Base-by-base conservation (phyloP, 2,329 filamentous ascomycete genomes). In the Aspergillus flavus region DNA sequence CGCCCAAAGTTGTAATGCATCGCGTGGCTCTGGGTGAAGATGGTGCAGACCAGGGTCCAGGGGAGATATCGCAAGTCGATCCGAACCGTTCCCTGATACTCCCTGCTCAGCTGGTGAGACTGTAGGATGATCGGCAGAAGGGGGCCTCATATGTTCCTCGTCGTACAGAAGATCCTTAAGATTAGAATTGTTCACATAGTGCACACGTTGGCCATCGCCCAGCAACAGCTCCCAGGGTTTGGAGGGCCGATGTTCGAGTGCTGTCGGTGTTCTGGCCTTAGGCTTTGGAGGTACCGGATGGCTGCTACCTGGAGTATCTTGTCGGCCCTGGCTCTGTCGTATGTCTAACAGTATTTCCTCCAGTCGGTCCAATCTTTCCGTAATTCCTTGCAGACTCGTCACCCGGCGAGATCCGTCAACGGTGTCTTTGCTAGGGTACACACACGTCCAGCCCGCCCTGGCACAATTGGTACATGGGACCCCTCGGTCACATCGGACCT, bases 121-220 rank as follows among this genome's bases (percentile, higher is more conserved):
- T 39, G 14, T 19, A 39, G 36, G 2, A 39, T 6, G 36, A 14
- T 19, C 36, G 16, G 36, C 9, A 11, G 36, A 19, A 9, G 36
- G 14, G 7, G 36, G 16, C 36, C 36, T 39, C 36, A 39, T 39
- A 39, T 39, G 36, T 2, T 19, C 36, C 16, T 39, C 36, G 6
- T 57, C 55, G 1, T 57, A 39, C n/a, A 57, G 23, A n/a, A 57
- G 23, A 6, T 57, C 55, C 11, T 45, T 43, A 23, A 57, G 26
- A 21, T 57, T 57, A 6, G 55, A 14, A 46, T 57, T 57, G 23
- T 57, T 57, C 6, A 57, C 36, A 21, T 57, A 57, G 26, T 57
- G 55, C 3, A 57, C 55, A 6, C 28, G 41, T n/a, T 21, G 36
- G 3, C 55, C 55, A 46, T 57, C 39, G 16, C 26, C 19, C 3